phyloP scores from a whole-genome alignment of 225 moss, liverwort and hornwort species.

The Thuidium tamariscinum region DNA sequence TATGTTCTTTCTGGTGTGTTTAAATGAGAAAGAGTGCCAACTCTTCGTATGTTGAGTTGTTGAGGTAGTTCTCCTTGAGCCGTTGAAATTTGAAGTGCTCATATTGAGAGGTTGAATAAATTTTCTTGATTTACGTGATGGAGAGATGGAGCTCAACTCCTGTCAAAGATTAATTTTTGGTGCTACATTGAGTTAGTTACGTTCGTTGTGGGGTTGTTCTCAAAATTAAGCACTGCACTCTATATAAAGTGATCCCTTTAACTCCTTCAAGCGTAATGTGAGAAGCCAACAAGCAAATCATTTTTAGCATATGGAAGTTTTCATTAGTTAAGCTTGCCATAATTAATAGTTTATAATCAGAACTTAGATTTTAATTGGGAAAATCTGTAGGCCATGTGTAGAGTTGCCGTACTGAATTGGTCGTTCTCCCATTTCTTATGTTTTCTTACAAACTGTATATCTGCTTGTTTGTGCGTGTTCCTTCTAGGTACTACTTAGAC shows the following conservation, averaged over 20 bases:
- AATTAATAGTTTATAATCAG: neutral
- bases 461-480: neutral
- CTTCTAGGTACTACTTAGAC: neutral
- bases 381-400: neutral
- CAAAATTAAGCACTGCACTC: neutral
- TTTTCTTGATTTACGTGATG: no score
- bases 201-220: neutral
- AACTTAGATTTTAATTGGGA: neutral
- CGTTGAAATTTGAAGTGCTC: neutral
- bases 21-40: neutral
- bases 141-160: neutral
- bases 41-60: neutral
- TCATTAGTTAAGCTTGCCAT: neutral
- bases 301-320: neutral
- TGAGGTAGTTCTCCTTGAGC: neutral
- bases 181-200: neutral
- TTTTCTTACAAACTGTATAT: neutral
- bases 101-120: neutral
- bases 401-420: neutral
- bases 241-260: neutral
- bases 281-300: neutral
- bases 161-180: neutral
- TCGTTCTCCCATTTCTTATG: neutral
- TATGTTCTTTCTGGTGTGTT: neutral
- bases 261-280: neutral